These are phyloP conservation scores for Ottelia alismoides DNA, from an alignment of 106 monocot genomes.

Conservation along the genomic window DNA sequence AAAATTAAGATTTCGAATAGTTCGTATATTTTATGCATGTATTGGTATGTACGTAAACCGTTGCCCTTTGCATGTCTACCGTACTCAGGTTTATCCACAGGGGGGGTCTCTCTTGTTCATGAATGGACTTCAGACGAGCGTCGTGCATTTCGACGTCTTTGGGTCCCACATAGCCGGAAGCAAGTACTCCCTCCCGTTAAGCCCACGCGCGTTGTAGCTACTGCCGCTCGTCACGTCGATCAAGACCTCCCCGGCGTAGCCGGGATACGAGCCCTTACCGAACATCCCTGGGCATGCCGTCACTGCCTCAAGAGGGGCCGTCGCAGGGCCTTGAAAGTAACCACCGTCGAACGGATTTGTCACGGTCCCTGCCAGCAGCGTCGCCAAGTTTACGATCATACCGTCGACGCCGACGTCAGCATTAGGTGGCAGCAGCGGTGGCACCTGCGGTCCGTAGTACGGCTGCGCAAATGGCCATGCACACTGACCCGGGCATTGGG, in stretches of 20 bases:
- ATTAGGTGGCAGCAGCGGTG: slow-evolving; percentile 46
- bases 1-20: too few relatives aligned
- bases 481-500: slow-evolving; percentile 17
- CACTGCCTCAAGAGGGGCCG: slow-evolving; percentile 62
- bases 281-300: slow-evolving; percentile 55
- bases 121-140: slow-evolving; percentile 20
- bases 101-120: too few relatives aligned
- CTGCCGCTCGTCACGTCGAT: slow-evolving; percentile 5
- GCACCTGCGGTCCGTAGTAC: slow-evolving; percentile 42
- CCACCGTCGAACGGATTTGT: slow-evolving; percentile 71
- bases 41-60: too few relatives aligned
- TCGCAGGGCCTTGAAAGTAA: slow-evolving; percentile 56
- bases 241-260: slow-evolving; percentile 19
- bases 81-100: too few relatives aligned
- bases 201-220: slow-evolving; percentile 9
- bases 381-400: slow-evolving; percentile 60
- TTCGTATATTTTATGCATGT: too few relatives aligned
- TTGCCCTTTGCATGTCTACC: too few relatives aligned
- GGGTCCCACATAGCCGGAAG: slow-evolving; percentile 22
- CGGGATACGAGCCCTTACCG: slow-evolving; percentile 66
- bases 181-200: slow-evolving; percentile 9
- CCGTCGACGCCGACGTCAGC: slow-evolving; percentile 75
- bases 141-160: slow-evolving; percentile 2
- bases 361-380: slow-evolving; percentile 54
- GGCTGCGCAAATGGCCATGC: slow-evolving; percentile 17